Base-by-base conservation (phyloP, 768 basidiomycete genomes). In the Rhodotorula kratochvilovae region DNA sequence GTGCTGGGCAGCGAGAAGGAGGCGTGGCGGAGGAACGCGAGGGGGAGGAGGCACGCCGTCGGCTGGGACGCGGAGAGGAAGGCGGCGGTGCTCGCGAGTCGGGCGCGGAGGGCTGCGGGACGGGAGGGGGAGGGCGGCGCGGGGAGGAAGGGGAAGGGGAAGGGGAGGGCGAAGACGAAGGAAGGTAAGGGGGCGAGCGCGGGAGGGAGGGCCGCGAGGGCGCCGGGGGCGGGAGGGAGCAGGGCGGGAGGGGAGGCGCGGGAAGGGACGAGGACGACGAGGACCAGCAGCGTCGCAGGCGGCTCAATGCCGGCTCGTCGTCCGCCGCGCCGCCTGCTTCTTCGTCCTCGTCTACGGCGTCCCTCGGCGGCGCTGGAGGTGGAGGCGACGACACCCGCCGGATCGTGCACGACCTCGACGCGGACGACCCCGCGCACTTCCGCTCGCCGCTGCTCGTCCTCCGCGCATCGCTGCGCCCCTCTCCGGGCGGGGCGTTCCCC, bases 11-110 rank as follows among this genome's bases (percentile, higher is more conserved):
- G 54, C 58, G 59, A 16, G 68, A 73, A 31, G 73, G 73, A 16
- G 58, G 55, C 23, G 43, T 5, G 1, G 42, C 42, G 43, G 23
- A 27, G 50, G 54, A 74, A 74, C 51, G 68, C 66, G 15, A 43
- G 72, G 16, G 65, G 73, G 12, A 43, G 66, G 62, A 70, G 58
- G 55, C 73, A 74, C 53, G 39, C 45, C 10, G 42, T 65, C 8
- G 59, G 59, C 8, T 74, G 66, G 58, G 68, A 66, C 5, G 21
- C 16, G 6, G 72, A 73, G 48, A n/a, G 45, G 25, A 50, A 45
- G 56, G 16, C 29, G 2, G 13, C 29, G 33, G 31, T 42, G 6
- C 39, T 17, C 36, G 46, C 36, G 1, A 6, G 2, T 23, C 19
- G 58, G 33, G 31, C 13, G 58, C 21, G 31, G 55, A 39, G 19